phyloP scores from a whole-genome alignment of 1,139 yeast species.

The Kodamaea derodonti region DNA sequence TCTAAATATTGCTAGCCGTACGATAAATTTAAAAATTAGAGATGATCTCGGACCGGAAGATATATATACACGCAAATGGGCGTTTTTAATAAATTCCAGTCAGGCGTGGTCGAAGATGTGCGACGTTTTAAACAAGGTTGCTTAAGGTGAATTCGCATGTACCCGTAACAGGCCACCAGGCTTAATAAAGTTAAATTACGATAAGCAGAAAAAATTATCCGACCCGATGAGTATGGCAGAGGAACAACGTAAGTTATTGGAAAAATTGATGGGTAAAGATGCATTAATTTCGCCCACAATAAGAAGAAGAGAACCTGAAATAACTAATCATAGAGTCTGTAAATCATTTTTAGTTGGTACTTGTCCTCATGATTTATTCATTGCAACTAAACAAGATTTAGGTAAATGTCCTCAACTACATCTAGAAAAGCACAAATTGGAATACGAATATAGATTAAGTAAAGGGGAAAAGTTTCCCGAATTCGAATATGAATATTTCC shows the following conservation, averaged over 20 bases:
- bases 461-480: constrained; percentile 59
- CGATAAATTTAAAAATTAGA: no score
- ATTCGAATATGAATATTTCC: constrained; percentile 65
- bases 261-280: constrained; percentile 79
- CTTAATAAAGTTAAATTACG: no score
- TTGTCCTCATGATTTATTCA: constrained; percentile 86
- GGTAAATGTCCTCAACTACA: constrained; percentile 82
- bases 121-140: no score
- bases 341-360: constrained; percentile 77
- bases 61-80: no score
- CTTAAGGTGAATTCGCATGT: no score
- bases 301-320: constrained; percentile 41
- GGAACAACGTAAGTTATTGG: constrained; percentile 73
- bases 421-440: constrained; percentile 68
- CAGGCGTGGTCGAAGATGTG: no score
- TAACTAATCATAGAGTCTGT: constrained; percentile 70
- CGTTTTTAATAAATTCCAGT: no score
- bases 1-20: no score
- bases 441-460: constrained; percentile 59
- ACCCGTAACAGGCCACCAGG: no score
- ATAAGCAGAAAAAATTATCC: no score
- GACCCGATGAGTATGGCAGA: constrained; percentile 47
- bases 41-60: no score
- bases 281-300: constrained; percentile 37
- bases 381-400: constrained; percentile 77